Evolutionary conservation across 129 eudicot genomes (phyloP).

Genomic region (Glebionis coronaria): DNA sequence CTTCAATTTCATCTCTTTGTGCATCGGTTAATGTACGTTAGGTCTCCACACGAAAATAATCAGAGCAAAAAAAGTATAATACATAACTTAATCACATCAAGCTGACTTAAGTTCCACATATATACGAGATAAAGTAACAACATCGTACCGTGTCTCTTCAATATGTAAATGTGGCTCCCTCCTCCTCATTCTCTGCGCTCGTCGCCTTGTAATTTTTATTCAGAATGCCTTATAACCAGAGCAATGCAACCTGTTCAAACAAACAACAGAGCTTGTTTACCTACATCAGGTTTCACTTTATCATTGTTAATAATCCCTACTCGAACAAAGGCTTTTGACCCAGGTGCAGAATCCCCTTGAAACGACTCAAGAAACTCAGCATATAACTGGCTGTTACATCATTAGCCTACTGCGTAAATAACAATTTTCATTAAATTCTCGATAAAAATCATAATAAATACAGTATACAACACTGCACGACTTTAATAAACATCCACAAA

Average conservation of each 20-base stretch:
- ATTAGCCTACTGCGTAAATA: conserved; percentile 58
- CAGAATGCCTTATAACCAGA: conserved; percentile 52
- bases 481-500: neutral
- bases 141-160: too few relatives aligned
- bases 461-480: neutral
- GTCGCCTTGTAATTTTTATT: conserved; percentile 38
- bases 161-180: too few relatives aligned
- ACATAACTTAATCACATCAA: too few relatives aligned
- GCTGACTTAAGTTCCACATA: too few relatives aligned
- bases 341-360: conserved; percentile 73
- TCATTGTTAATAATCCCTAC: conserved; percentile 82
- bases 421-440: neutral
- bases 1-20: too few relatives aligned
- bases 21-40: too few relatives aligned
- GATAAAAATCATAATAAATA: neutral
- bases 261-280: conserved; percentile 84
- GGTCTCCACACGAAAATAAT: too few relatives aligned
- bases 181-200: conserved; percentile 4
- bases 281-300: conserved; percentile 83
- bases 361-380: conserved; percentile 91
- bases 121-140: too few relatives aligned
- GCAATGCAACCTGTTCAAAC: conserved; percentile 54
- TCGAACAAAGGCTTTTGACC: conserved; percentile 83
- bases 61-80: too few relatives aligned
- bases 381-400: conserved; percentile 92